Percentiles rank a stretch among this genome's conserved stretches.
phyloP scores from a whole-genome alignment of 208 protist genomes.

The Wallacemonas sp. region DNA sequence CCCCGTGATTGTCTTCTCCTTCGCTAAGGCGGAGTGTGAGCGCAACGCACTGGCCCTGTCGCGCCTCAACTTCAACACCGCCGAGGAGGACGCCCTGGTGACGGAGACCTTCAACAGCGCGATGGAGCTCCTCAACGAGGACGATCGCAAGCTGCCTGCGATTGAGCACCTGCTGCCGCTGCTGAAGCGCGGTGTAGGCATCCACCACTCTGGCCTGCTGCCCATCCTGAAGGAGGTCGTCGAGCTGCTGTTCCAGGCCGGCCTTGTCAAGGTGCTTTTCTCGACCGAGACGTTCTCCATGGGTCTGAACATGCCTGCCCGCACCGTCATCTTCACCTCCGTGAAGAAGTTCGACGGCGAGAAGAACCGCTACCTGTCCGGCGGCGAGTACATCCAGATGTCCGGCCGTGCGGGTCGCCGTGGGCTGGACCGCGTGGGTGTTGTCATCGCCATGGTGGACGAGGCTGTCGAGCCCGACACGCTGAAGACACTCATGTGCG shows the following conservation, averaged over 20 bases:
- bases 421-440: conserved; percentile 98
- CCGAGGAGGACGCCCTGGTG: conserved; percentile 93
- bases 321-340: conserved; percentile 98
- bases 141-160: conserved; percentile 92
- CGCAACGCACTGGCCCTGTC: conserved; percentile 92
- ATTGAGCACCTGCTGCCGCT: conserved; percentile 96
- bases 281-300: conserved; percentile 99
- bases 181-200: conserved; percentile 97
- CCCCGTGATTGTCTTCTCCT: conserved; percentile 99
- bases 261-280: conserved; percentile 98
- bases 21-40: conserved; percentile 98
- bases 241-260: conserved; percentile 99
- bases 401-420: conserved; percentile 99
- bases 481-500: conserved; percentile 94
- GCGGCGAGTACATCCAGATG: conserved; percentile 99
- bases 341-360: conserved; percentile 99
- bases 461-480: conserved; percentile 96
- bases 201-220: conserved; percentile 99
- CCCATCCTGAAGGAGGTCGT: conserved; percentile 99
- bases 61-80: conserved; percentile 96
- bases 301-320: conserved; percentile 99
- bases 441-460: conserved; percentile 99
- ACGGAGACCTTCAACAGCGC: conserved; percentile 96
- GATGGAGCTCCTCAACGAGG: conserved; percentile 94
- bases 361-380: conserved; percentile 92